Base-by-base conservation (phyloP, 306 rosid genomes). In the Oxytropis ochrocephala region DNA sequence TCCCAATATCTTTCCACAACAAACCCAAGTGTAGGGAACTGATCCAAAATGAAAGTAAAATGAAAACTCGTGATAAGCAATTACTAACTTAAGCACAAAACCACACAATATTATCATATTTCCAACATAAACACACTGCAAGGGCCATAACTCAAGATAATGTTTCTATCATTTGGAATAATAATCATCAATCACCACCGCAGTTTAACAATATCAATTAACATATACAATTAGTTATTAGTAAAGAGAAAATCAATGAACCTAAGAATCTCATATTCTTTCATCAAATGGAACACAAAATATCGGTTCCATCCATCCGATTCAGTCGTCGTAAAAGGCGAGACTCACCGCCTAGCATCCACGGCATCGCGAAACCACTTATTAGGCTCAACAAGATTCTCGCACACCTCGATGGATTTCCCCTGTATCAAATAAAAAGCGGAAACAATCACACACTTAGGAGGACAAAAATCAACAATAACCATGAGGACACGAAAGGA, bases 321-420 rank as follows among this genome's bases (percentile, higher is more conserved):
- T n/a, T n/a, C 71, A 21, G 54, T 35, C 16, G 58, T n/a, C n/a
- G 21, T 74, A 78, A 55, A 80, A 66, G 41, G 67, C 29, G 0
- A n/a, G n/a, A 85, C 91, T 85, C 63, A 88, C 98, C 76, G 97
- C 79, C 97, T 89, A 81, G 90, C 94, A 82, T 93, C 98, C 76
- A 90, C 98, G 1, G 98, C 96, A 75, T 93, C 97, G 33, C 97
- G 81, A 69, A 88, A 86, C 78, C 75, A 75, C 77, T 88, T 81
- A 67, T 93, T 88, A n/a, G 98, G 93, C 51, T 80, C 91, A 67
- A 82, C 87, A 46, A 90, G 96, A 84, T 82, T 85, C 75, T 93
- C n/a, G 94, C 27, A 83, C 86, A 8, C 96, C 84, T n/a, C 81
- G 75, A 56, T 86, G 91, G 52, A 93, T 88, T 38, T 88, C n/a